Evolutionary conservation across 208 protist species (phyloP), one percentile per base, ranked within the genome.

Genomic region (Acanthamoeba pearcei): DNA sequence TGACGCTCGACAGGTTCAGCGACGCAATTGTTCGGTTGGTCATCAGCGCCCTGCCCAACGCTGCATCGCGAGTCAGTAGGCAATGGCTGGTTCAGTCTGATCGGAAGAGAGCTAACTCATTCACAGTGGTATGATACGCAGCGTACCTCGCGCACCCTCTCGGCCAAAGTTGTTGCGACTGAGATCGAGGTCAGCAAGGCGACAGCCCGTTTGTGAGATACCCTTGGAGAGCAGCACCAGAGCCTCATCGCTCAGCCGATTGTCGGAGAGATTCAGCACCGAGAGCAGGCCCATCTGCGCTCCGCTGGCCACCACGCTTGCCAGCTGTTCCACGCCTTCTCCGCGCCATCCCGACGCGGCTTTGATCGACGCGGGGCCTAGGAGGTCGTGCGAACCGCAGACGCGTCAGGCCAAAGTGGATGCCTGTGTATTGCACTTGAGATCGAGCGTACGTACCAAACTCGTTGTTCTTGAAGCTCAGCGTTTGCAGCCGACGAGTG

Each of bases 141-240:
- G 24, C 1, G 46, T 90, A 76, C 86, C 86, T 72, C 66, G 19
- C 1, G 66, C 66, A 32, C 86, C 86, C n/a, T 92, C 86, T 15
- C 66, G 57, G 27, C 86, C 86, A 57, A 92, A 92, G 86, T 68
- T 74, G 49, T 92, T 92, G 66, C 57, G 57, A 62, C 66, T 92
- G 9, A 92, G 60, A n/a, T 92, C 86, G 57, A 92, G 66, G 1
- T 78, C 64, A 29, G 60, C n/a, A 0, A 92, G 86, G 0, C 42
- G 4, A 42, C 80, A 88, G 38, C 64, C 86, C 15, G 57, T 27
- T 10, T 92, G 57, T 3, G 86, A 6, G 24, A 92, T n/a, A 46
- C 64, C 86, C 64, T 70, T 92, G n/a, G 86, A 32, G 60, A 92
- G 86, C n/a, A 92, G 66, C 38, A 78, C 66, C 66, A 92, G 62